Evolutionary conservation across 108 stramenopile genomes (phyloP).

Genomic region (Skeletonema potamos): DNA sequence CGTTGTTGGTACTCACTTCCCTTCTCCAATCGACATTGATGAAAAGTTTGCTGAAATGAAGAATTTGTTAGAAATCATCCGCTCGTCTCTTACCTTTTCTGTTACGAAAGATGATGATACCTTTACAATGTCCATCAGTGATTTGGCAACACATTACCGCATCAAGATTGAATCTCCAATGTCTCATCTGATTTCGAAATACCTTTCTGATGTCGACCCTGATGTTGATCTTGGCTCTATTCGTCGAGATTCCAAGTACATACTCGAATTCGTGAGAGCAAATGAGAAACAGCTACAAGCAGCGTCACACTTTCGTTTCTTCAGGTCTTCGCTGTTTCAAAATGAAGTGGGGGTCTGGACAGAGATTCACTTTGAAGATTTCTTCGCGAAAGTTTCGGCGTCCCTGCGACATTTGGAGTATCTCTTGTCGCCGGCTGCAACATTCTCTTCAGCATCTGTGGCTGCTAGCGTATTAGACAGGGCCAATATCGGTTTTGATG

Average conservation of each 20-base stretch:
- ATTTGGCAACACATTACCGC: conserved; percentile 8
- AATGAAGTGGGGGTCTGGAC: conserved; percentile 6
- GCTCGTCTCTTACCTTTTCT: background rate
- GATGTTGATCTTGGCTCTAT: background rate
- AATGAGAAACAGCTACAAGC: conserved; percentile 7
- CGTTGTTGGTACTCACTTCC: background rate
- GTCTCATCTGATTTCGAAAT: conserved; percentile 3
- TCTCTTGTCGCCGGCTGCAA: conserved; percentile 16
- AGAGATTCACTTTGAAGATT: conserved; percentile 7
- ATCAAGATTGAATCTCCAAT: conserved; percentile 1
- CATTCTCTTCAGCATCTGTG: background rate
- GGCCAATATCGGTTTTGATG: background rate
- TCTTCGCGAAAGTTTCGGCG: background rate
- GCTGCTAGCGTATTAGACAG: conserved; percentile 3
- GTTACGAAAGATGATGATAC: background rate
- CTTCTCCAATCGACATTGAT: background rate
- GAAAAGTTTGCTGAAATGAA: background rate
- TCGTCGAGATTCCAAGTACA: background rate
- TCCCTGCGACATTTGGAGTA: conserved; percentile 1
- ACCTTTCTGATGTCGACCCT: background rate
- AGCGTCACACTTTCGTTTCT: background rate
- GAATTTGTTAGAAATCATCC: background rate
- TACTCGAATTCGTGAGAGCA: background rate
- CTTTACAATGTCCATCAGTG: background rate
- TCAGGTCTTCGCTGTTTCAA: conserved; percentile 18